Percentiles rank a stretch among this genome's conserved stretches.
Conservation (phyloP, 2,329 filamentous ascomycete genomes). For the Penicillium sp. region DNA sequence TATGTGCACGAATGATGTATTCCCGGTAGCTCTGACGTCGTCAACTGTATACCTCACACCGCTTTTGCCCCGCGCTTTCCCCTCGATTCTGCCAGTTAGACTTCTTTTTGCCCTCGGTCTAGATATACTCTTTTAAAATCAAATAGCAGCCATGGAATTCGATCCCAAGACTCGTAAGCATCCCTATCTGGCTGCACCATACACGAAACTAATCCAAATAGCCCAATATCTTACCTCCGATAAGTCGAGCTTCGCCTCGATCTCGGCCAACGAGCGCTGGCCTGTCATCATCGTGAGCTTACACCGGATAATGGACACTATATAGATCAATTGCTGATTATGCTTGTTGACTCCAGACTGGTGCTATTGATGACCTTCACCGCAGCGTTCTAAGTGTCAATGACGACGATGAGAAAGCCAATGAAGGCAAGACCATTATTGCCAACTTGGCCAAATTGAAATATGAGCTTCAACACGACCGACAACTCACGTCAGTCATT, state of each 20-base stretch:
- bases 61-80: conserved; percentile 23
- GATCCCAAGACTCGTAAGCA: conserved; percentile 70
- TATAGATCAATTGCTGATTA: conserved; percentile 3
- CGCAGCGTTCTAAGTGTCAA: conserved; percentile 55
- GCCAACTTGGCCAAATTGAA: conserved; percentile 78
- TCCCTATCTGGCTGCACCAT: conserved; percentile 2
- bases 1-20: conserved; percentile 13
- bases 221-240: conserved; percentile 78
- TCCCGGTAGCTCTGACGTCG: conserved; percentile 7
- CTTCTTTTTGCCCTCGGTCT: conserved; percentile 17
- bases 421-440: conserved; percentile 84
- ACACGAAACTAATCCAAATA: conserved; percentile 37
- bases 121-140: conserved; percentile 9
- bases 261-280: conserved; percentile 85
- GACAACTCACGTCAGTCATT: conserved; percentile 7
- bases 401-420: conserved; percentile 56
- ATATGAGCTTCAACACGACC: conserved; percentile 81
- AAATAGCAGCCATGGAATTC: conserved; percentile 60
- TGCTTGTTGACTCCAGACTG: conserved; percentile 59
- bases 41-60: conserved; percentile 12
- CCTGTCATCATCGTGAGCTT: conserved; percentile 80
- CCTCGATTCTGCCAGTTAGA: conserved; percentile 11
- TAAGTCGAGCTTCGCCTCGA: conserved; percentile 79
- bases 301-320: not conserved
- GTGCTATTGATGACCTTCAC: conserved; percentile 92